Base-by-base conservation (phyloP, 2,329 filamentous ascomycete species). In the Scortechinia acanthostroma region DNA sequence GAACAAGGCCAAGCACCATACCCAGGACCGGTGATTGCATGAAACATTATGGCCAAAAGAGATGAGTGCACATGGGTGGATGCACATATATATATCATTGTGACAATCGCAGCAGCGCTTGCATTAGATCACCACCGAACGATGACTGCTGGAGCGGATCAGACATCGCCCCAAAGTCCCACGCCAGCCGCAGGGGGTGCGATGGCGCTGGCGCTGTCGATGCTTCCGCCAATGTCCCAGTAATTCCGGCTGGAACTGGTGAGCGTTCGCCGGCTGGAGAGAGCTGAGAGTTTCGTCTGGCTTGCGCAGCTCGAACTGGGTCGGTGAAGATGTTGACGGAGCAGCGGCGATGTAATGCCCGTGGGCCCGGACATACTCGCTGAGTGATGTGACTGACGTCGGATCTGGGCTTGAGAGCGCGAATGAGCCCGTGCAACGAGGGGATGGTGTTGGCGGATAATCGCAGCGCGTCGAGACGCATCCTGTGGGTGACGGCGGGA, bases 371-470 rank as follows among this genome's bases (percentile, higher is more conserved):
- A 44, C 50, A 40, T 45, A 52, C 47, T 22, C 49, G 44, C 49
- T 22, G 45, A 48, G 30, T 46, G 52, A 43, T 43, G 47, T 40
- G 33, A 47, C 20, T 42, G 33, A 40, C 50, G 72, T 63, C 21
- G 62, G 62, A 44, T 66, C 64, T 21, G 74, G 68, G 52, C 68
- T 74, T 21, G 65, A 61, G 20, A 75, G 74, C 48, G 68, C 30
- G 69, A 66, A 14, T 73, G 68, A 21, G 74, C 70, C 42, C 80
- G 73, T 20, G 81, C 82, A 22, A 95, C 82, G 43, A 96, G 78
- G 3, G 91, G 91, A 59, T 96, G 91, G 58, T 95, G 86, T 56
- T 91, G 88, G 25, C 89, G 78, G 45, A 96, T 90, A 42, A 91
- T 78, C 14, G 89, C 90, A 4, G 85, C 87, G 50, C 91, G 84